Percentiles rank a stretch among this genome's conserved stretches.
Evolutionary conservation across 129 eudicot genomes (phyloP).

Genomic region (Chrysanthemum lavandulifolium): DNA sequence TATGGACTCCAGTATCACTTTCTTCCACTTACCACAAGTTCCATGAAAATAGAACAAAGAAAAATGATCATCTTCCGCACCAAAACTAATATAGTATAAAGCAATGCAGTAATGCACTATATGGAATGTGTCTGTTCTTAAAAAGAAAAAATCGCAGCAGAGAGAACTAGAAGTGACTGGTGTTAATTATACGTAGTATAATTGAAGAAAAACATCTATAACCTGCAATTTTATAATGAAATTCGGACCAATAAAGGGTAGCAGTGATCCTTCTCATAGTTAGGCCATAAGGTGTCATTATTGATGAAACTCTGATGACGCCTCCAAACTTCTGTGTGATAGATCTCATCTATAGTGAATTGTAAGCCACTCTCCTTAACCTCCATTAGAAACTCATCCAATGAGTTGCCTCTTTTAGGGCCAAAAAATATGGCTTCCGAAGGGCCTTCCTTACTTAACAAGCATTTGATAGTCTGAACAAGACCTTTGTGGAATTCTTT

Average conservation of each 20-base stretch:
- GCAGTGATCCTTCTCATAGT: slow-evolving; percentile 87
- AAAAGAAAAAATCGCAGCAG: background rate
- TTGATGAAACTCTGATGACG: slow-evolving; percentile 53
- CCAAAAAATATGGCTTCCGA: slow-evolving; percentile 85
- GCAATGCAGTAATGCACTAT: no score
- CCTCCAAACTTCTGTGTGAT: slow-evolving; percentile 69
- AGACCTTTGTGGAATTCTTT: slow-evolving; percentile 89
- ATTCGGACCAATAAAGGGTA: slow-evolving; percentile 78
- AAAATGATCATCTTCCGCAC: no score
- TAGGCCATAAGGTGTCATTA: slow-evolving; percentile 66
- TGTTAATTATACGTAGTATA: slow-evolving; percentile 7
- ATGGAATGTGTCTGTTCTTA: background rate
- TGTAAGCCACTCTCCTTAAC: slow-evolving; percentile 61
- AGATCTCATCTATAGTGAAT: slow-evolving; percentile 65
- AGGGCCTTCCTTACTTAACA: slow-evolving; percentile 63
- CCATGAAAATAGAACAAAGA: no score
- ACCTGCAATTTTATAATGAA: slow-evolving; percentile 35
- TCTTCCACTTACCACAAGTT: no score
- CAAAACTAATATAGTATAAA: no score
- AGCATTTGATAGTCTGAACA: slow-evolving; percentile 62
- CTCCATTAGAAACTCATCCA: slow-evolving; percentile 71
- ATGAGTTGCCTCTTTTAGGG: slow-evolving; percentile 91
- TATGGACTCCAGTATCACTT: no score
- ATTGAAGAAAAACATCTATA: background rate
- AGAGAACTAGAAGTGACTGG: background rate